Conservation (phyloP, 192 early-diverging fungal species). For the Coemansia sp. region DNA sequence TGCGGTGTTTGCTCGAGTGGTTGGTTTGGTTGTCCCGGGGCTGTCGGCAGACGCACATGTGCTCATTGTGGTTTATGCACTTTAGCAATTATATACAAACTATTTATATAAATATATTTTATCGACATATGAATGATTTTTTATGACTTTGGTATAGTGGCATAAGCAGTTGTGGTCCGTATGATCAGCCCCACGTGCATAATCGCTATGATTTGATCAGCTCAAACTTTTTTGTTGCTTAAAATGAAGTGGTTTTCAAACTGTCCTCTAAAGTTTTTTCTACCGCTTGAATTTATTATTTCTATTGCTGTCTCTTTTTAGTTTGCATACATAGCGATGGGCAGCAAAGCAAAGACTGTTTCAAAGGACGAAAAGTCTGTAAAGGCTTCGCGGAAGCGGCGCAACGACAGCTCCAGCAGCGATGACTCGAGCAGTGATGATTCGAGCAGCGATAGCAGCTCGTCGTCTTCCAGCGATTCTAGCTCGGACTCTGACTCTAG, state of each 20-base stretch:
- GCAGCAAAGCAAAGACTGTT: background rate
- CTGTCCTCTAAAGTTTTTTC: no score
- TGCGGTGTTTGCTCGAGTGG: background rate
- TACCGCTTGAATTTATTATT: no score
- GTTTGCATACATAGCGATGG: background rate
- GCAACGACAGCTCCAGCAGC: background rate
- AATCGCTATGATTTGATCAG: no score
- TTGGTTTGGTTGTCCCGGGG: background rate
- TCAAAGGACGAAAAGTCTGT: background rate
- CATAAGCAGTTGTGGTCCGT: no score
- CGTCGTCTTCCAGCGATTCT: conserved; percentile 8
- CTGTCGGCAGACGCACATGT: background rate
- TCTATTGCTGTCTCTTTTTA: no score
- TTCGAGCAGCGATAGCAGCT: conserved; percentile 6
- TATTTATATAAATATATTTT: no score
- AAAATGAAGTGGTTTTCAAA: no score
- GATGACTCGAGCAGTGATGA: conserved; percentile 1
- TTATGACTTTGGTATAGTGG: no score
- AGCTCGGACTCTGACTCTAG: conserved; percentile 4
- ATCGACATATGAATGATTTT: no score
- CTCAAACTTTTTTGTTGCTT: no score
- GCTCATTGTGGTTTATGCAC: background rate
- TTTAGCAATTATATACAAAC: background rate
- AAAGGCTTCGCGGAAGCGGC: conserved; percentile 4
- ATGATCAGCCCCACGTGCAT: no score